phyloP scores from a whole-genome alignment of 2,329 filamentous ascomycete genomes.

The Sporothrix pseudoabietina region DNA sequence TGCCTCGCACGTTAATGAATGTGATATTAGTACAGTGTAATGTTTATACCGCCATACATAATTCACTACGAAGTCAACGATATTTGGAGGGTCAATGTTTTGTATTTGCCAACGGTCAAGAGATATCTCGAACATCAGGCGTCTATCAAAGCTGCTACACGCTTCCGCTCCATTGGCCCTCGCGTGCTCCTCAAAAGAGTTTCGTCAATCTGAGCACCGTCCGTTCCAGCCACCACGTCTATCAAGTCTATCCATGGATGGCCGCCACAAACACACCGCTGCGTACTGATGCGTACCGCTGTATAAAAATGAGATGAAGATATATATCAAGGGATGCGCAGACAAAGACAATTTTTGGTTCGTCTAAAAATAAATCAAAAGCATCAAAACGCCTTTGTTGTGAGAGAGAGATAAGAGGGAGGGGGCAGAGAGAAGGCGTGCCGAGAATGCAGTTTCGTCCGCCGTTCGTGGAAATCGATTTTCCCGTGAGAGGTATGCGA shows the following conservation, averaged over 20 bases:
- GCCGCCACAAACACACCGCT: background rate
- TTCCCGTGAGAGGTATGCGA: background rate
- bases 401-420: background rate
- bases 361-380: slow-evolving; percentile 22
- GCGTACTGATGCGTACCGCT: background rate
- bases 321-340: background rate
- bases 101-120: background rate
- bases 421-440: background rate
- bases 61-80: background rate
- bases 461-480: background rate
- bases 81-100: background rate
- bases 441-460: background rate
- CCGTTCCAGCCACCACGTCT: slow-evolving; percentile 7
- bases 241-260: slow-evolving; percentile 10
- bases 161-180: background rate
- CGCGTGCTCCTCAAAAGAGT: background rate
- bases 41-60: no score
- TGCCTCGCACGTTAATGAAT: background rate
- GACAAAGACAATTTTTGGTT: background rate
- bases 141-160: slow-evolving; percentile 16
- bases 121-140: background rate
- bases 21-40: background rate
- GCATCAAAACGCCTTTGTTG: slow-evolving; percentile 18
- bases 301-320: background rate
- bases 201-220: slow-evolving; percentile 4